Conservation (phyloP, 2,329 filamentous ascomycete genomes). For the Aspergillus costaricaensis region DNA sequence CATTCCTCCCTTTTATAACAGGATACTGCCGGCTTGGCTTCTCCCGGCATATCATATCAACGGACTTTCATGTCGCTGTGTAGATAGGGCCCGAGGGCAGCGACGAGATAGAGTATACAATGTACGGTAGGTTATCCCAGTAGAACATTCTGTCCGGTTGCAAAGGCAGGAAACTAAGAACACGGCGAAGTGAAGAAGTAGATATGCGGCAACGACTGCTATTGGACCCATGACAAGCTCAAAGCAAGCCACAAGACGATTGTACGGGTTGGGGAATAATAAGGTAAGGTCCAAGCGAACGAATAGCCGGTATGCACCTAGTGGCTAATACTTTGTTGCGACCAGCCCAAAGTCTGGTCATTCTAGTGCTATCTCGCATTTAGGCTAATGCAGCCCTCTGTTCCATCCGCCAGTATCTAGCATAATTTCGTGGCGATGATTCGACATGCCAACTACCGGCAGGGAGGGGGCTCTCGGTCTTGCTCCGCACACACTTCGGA, state of each 20-base stretch:
- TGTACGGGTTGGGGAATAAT: not conserved
- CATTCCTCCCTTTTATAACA: conserved; percentile 9
- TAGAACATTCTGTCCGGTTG: conserved; percentile 1
- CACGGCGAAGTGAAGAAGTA: not conserved
- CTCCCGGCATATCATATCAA: not conserved
- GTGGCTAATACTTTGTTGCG: not conserved
- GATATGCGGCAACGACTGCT: not conserved
- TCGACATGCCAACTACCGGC: not conserved
- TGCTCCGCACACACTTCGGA: not conserved
- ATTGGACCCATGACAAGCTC: not conserved
- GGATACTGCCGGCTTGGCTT: not conserved
- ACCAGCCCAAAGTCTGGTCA: not conserved
- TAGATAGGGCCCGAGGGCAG: not conserved
- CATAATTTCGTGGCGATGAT: not conserved
- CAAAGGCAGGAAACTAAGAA: not conserved
- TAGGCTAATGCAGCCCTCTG: not conserved
- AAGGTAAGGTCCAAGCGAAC: conserved; percentile 20
- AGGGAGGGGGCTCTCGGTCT: not conserved
- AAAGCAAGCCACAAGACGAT: not conserved
- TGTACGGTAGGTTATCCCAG: conserved; percentile 1
- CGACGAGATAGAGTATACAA: conserved; percentile 1
- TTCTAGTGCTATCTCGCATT: not conserved
- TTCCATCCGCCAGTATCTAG: not conserved
- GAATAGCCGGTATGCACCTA: not conserved
- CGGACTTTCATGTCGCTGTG: not conserved